Percentiles rank a stretch among this genome's conserved stretches.
phyloP scores from a whole-genome alignment of 257 asterid species.

The Solanum medicagineum region DNA sequence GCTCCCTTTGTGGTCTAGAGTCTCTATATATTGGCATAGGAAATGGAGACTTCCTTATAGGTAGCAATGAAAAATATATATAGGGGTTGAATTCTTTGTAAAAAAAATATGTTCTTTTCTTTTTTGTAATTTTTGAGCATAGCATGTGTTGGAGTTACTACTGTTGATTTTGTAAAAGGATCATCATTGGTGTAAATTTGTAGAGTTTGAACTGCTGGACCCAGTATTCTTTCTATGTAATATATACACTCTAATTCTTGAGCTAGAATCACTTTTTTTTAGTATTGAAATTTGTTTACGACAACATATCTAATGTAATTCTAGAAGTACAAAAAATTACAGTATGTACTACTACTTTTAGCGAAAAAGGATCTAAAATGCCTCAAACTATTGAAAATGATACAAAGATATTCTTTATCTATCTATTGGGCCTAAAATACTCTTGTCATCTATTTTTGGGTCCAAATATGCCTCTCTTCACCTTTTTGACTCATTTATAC shows the following conservation, averaged over 20 bases:
- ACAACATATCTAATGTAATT: too few relatives aligned
- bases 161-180: background rate
- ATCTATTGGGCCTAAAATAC: too few relatives aligned
- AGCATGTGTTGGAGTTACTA: background rate
- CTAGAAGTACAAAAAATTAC: too few relatives aligned
- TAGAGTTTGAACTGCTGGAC: background rate
- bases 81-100: background rate
- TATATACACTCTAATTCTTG: background rate
- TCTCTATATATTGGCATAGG: constrained; percentile 84
- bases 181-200: background rate
- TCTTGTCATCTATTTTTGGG: too few relatives aligned
- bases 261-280: background rate
- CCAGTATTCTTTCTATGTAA: background rate
- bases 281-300: background rate
- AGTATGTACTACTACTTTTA: too few relatives aligned
- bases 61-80: constrained; percentile 19
- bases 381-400: too few relatives aligned
- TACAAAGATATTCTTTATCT: too few relatives aligned
- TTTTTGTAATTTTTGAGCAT: background rate
- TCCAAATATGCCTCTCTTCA: too few relatives aligned
- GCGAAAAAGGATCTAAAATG: too few relatives aligned
- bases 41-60: constrained; percentile 73
- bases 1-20: constrained; percentile 83
- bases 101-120: background rate
- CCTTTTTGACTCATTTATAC: too few relatives aligned